Percentiles rank a stretch among this genome's conserved stretches.
phyloP scores from a whole-genome alignment of 441 rosid genomes.

The Raphanus hybrid region DNA sequence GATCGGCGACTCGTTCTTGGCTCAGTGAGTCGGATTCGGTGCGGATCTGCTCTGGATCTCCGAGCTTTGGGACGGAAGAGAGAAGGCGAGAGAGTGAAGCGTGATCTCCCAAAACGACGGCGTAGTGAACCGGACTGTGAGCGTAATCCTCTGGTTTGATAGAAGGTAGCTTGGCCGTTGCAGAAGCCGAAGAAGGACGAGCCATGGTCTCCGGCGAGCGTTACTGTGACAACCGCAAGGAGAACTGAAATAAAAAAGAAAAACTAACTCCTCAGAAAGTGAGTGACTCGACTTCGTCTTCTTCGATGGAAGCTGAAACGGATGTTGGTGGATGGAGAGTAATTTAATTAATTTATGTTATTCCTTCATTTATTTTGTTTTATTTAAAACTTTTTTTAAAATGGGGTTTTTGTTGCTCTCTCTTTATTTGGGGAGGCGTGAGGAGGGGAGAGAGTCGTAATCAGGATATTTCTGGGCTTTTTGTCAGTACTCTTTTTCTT shows the following conservation, averaged over 20 bases:
- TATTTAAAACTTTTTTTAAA: neutral
- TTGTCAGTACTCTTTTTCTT: conserved; percentile 42
- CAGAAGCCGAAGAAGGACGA: conserved; percentile 47
- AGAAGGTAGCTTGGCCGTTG: conserved; percentile 45
- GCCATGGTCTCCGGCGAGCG: conserved; percentile 45
- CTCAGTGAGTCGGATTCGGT: conserved; percentile 72
- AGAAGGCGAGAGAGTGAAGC: conserved; percentile 63
- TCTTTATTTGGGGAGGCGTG: conserved; percentile 45
- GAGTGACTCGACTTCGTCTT: conserved; percentile 30
- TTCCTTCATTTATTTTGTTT: conserved; percentile 12
- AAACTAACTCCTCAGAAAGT: neutral
- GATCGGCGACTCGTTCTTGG: conserved; percentile 71
- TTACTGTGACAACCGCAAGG: conserved; percentile 11
- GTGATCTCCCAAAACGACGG: conserved; percentile 77
- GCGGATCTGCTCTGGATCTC: conserved; percentile 67
- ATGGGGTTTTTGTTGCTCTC: neutral
- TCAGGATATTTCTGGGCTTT: conserved; percentile 45
- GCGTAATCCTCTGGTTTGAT: conserved; percentile 68
- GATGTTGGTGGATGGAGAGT: conserved; percentile 35
- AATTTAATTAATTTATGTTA: conserved; percentile 33
- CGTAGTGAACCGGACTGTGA: conserved; percentile 86
- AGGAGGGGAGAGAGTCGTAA: conserved; percentile 38
- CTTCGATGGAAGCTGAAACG: conserved; percentile 37
- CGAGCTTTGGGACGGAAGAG: conserved; percentile 65
- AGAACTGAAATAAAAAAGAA: neutral